phyloP scores from a whole-genome alignment of 495 filamentous ascomycete genomes.

The Penicillium macrosclerotiorum region DNA sequence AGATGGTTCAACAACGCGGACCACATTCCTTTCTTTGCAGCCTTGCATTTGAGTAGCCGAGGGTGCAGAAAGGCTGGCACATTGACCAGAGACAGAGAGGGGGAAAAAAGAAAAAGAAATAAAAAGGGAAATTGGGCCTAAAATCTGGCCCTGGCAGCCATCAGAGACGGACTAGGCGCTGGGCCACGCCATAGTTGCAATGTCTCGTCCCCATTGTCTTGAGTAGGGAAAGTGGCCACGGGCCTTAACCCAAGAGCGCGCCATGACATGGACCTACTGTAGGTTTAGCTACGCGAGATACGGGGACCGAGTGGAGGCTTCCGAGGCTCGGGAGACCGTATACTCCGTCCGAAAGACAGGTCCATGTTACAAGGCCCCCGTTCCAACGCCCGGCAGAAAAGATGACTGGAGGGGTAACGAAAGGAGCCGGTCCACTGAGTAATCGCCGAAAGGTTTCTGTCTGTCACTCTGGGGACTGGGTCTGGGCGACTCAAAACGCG shows the following conservation, averaged over 20 bases:
- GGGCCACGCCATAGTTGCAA: slow-evolving; percentile 15
- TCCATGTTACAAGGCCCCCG: too few relatives aligned
- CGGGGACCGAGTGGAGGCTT: not conserved
- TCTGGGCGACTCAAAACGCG: slow-evolving; percentile 2
- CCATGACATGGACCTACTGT: slow-evolving; percentile 9
- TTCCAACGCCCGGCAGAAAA: too few relatives aligned
- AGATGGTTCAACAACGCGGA: not conserved
- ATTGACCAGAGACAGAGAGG: too few relatives aligned
- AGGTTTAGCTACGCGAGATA: slow-evolving; percentile 26
- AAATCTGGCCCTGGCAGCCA: too few relatives aligned
- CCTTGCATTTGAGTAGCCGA: too few relatives aligned
- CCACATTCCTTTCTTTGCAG: not conserved
- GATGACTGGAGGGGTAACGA: too few relatives aligned
- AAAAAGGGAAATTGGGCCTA: too few relatives aligned
- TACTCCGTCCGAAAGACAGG: too few relatives aligned
- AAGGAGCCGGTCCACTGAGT: not conserved
- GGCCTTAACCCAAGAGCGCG: slow-evolving; percentile 4
- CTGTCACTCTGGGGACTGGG: too few relatives aligned
- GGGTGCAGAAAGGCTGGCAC: too few relatives aligned
- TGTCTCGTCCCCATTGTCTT: slow-evolving; percentile 10
- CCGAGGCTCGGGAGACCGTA: not conserved
- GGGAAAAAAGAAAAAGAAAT: slow-evolving; percentile 6
- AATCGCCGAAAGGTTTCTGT: too few relatives aligned
- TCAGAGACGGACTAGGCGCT: too few relatives aligned
- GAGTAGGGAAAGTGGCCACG: slow-evolving; percentile 7